Evolutionary conservation across 2,329 filamentous ascomycete species (phyloP), one percentile per base, ranked within the genome.

Genomic region (Penicillium polonicum): DNA sequence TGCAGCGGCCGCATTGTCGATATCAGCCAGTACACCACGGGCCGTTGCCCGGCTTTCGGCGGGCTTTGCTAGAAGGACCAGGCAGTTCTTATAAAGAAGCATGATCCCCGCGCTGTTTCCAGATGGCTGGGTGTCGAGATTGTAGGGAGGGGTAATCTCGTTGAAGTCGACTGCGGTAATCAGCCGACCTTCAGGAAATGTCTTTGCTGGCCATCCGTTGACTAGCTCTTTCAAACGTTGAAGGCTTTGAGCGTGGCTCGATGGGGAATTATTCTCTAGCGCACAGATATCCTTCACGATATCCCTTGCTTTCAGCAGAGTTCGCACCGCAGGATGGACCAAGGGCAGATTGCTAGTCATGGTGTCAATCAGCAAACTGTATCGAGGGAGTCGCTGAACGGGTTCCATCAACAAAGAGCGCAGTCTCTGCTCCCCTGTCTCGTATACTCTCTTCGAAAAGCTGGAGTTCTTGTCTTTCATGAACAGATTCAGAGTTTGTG

Each of bases 251-350:
- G 87, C 86, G 65, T 91, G 89, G 68, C 91, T 88, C 3, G 76
- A 74, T 1, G 84, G 67, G 74, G 80, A 68, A 68, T 89, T 71
- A 78, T 89, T 82, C 67, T 97, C 93, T 77, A 97, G 88, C 17
- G 93, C 95, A 75, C 94, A 99, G 43, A 99, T 99, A 53, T 96
- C 94, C 21, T 92, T 92, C 64, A 99, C 92, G 52, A 96, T 90
- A 72, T 97, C 94, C 64, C 93, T 85, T 0, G 94, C 92, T 71
- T 91, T 92, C 42, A 97, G 83, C 76, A 99, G 88, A 3, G 84
- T 82, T 64, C 89, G 88, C 52, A 96, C 82, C 0, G 92, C 92
- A 3, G 92, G 90, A 71, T 97, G 92, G 9, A 89, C 87, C 50
- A 92, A 85, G 5, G 93, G 92, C 19, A 97, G 83, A 60, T 89